Evolutionary conservation across 805 yeast species (phyloP).

Genomic region (Ogataea pignaliae): DNA sequence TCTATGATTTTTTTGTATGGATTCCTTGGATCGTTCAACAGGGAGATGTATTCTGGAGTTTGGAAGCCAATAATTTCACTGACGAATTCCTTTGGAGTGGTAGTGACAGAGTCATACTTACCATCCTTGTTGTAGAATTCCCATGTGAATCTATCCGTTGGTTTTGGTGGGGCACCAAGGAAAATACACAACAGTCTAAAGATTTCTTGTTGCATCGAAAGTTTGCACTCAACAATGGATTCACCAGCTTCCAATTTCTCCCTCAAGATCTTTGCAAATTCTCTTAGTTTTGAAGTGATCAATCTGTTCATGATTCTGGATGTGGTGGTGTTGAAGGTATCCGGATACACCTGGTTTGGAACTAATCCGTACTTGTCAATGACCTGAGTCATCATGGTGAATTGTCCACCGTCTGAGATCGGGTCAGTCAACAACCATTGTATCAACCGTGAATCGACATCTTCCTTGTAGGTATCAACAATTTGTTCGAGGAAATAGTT

Average conservation of each 20-base stretch:
- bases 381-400: slow-evolving; percentile 74
- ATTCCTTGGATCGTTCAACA: slow-evolving; percentile 82
- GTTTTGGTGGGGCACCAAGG: slow-evolving; percentile 77
- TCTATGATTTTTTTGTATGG: slow-evolving; percentile 57
- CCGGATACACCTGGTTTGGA: slow-evolving; percentile 72
- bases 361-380: slow-evolving; percentile 78
- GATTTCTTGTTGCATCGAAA: slow-evolving; percentile 51
- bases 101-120: slow-evolving; percentile 38
- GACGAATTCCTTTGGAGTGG: slow-evolving; percentile 67
- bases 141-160: slow-evolving; percentile 65
- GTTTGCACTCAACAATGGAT: slow-evolving; percentile 32
- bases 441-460: slow-evolving; percentile 64
- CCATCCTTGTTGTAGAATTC: slow-evolving; percentile 71
- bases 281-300: slow-evolving; percentile 67
- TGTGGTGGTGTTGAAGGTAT: slow-evolving; percentile 50
- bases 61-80: slow-evolving; percentile 49
- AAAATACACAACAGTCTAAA: slow-evolving; percentile 63
- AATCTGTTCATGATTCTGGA: slow-evolving; percentile 53
- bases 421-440: slow-evolving; percentile 65
- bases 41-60: slow-evolving; percentile 50
- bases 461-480: slow-evolving; percentile 61
- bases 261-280: slow-evolving; percentile 70
- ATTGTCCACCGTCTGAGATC: slow-evolving; percentile 82
- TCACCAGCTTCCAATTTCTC: slow-evolving; percentile 36
- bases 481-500: slow-evolving; percentile 77